phyloP scores from a whole-genome alignment of 441 rosid species.

The Raphanus hybrid region DNA sequence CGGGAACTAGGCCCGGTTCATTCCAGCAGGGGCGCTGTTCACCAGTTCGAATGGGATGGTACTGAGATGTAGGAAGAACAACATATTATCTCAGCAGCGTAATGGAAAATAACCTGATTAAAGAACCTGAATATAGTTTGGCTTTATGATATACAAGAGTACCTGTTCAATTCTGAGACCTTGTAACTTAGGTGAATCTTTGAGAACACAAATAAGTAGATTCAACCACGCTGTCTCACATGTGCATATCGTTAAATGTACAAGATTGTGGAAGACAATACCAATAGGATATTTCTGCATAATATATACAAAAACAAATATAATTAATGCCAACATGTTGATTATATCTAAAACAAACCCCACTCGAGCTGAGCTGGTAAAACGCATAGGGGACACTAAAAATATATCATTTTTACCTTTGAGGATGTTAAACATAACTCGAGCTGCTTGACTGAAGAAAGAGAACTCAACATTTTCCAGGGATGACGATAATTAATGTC shows the following conservation, averaged over 20 bases:
- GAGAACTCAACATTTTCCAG: not conserved
- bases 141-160: not conserved
- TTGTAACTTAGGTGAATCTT: constrained; percentile 14
- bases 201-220: constrained; percentile 12
- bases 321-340: not conserved
- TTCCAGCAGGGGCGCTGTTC: constrained; percentile 6
- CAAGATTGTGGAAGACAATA: constrained; percentile 2
- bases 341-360: too few species aligned
- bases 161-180: constrained; percentile 12
- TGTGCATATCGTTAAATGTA: not conserved
- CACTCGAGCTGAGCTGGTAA: too few species aligned
- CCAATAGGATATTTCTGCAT: constrained; percentile 29
- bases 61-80: not conserved
- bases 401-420: not conserved
- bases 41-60: not conserved
- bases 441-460: not conserved
- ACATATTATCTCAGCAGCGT: not conserved
- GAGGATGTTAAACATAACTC: not conserved
- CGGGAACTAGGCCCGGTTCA: constrained; percentile 1
- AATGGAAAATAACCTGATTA: not conserved
- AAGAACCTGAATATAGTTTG: not conserved
- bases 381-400: too few species aligned
- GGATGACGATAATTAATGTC: not conserved
- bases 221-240: constrained; percentile 16
- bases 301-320: not conserved